Evolutionary conservation across 2,329 filamentous ascomycete genomes (phyloP), one percentile per base, ranked within the genome.

Genomic region (Nemania sp.): DNA sequence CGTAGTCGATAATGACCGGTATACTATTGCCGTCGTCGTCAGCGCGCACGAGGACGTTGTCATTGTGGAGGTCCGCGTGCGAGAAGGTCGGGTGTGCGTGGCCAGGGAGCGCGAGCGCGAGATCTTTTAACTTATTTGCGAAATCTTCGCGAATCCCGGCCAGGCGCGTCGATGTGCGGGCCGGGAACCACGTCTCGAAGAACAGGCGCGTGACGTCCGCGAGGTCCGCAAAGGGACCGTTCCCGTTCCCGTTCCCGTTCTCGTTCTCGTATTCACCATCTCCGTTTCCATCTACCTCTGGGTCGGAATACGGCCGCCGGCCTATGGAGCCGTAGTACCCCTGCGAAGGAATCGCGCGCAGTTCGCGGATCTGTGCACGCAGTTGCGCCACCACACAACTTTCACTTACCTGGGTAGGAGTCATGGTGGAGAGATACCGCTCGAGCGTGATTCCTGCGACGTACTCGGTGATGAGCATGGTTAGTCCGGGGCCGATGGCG

Each of bases 391-490:
- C 7, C 1, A 52, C n/a, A n/a, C n/a, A n/a, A n/a, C n/a, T n/a
- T n/a, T n/a, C n/a, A n/a, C n/a, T n/a, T n/a, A n/a, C n/a, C n/a
- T n/a, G n/a, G n/a, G n/a, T n/a, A n/a, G n/a, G n/a, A n/a, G n/a
- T n/a, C 3, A 2, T 4, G 9, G 1, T 8, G 2, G 1, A 31
- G 11, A 3, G 28, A 6, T 28, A 11, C 11, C n/a, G 4, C 5
- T 31, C n/a, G 9, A 31, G 4, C 28, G 5, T 26, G 17, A 3
- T 49, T 12, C 54, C 54, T 11, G 22, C 7, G n/a, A 57, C 24
- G n/a, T 26, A 43, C 5, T 55, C 48, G 48, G 46, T 56, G 11
- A 58, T 52, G 2, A 58, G 23, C 46, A 58, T 47, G 2, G 44
- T 58, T 1, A 31, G 11, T 3, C 6, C 17, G 1, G 26, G n/a